Base-by-base conservation (phyloP, 495 filamentous ascomycete species). In the Cercophora scortea region DNA sequence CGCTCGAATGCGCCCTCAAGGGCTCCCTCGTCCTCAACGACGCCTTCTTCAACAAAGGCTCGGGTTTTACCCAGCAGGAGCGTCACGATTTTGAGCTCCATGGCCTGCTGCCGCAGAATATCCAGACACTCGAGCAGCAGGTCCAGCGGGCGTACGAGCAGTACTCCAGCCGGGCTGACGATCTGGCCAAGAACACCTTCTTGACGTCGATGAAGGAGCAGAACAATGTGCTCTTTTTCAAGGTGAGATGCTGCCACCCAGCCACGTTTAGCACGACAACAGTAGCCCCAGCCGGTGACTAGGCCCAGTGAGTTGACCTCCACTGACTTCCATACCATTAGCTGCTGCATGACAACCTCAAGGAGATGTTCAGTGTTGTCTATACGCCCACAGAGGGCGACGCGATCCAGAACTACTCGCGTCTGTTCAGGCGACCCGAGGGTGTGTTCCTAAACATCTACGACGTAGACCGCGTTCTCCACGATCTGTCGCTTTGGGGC, bases 301-400 rank as follows among this genome's bases (percentile, higher is more conserved):
- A n/a, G n/a, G 25, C 5, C 25, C 25, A 5, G 25, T 25, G 25
- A 25, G 2, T 5, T 25, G 25, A 5, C 25, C 2, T 25, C 25
- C 25, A 25, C 25, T 25, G 25, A 25, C 25, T 25, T 25, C 25
- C 25, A 25, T 15, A 1, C 13, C 32, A 35, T 45, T 18, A 74
- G 68, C 60, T 77, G 39, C 40, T 77, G 16, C 65, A 73, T 51
- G 70, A 75, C 35, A 66, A 77, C 36, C 55, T 76, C 35, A 60
- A 87, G 55, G 90, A 95, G 65, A 91, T 95, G 86, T 89, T 95
- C 59, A 79, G 83, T 41, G 70, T 95, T 10, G 88, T 95, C 33
- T 95, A 95, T 62, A 95, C 90, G 0, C 90, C 90, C 0, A 95
- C 90, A 0, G 90, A 95, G 66, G 89, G 87, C 4, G 89, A 94